Evolutionary conservation across 768 basidiomycete genomes (phyloP).

Genomic region (Rhodotorula taiwanensis): DNA sequence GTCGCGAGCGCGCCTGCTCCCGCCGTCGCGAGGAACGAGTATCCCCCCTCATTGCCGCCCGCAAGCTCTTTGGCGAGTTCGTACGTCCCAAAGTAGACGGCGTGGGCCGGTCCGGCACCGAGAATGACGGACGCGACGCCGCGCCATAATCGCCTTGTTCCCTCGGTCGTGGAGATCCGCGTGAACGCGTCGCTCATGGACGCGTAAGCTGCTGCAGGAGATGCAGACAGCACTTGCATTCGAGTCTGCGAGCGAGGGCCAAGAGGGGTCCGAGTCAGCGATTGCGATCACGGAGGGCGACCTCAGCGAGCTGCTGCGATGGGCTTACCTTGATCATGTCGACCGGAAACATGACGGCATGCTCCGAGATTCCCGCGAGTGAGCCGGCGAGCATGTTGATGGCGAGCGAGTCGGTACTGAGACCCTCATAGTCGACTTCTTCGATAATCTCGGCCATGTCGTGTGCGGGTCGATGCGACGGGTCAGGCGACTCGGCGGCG

Average conservation of each 20-base stretch:
- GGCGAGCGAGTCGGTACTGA: conserved; percentile 68
- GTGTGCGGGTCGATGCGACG: background rate
- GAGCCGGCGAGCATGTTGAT: conserved; percentile 98
- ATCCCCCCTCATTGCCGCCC: conserved; percentile 69
- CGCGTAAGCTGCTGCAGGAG: conserved; percentile 76
- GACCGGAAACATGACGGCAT: conserved; percentile 96
- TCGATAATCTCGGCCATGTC: conserved; percentile 25
- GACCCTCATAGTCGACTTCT: conserved; percentile 50
- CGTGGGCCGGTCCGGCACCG: conserved; percentile 96
- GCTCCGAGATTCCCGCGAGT: conserved; percentile 95
- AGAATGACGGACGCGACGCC: conserved; percentile 92
- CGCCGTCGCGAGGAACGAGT: conserved; percentile 83
- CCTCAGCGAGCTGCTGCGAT: no score
- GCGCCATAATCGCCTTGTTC: conserved; percentile 82
- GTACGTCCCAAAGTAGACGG: conserved; percentile 92
- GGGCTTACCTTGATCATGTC: conserved; percentile 99
- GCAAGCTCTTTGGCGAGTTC: conserved; percentile 88
- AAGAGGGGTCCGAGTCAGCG: background rate
- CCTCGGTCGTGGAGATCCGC: conserved; percentile 90
- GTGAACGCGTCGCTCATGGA: conserved; percentile 84
- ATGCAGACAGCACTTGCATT: conserved; percentile 93
- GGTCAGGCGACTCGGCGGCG: no score
- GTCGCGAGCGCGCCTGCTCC: conserved; percentile 90
- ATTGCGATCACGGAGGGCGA: no score
- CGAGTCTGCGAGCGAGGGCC: conserved; percentile 61